Conservation (phyloP, 2,329 filamentous ascomycete genomes). For the Didymella segeticola region DNA sequence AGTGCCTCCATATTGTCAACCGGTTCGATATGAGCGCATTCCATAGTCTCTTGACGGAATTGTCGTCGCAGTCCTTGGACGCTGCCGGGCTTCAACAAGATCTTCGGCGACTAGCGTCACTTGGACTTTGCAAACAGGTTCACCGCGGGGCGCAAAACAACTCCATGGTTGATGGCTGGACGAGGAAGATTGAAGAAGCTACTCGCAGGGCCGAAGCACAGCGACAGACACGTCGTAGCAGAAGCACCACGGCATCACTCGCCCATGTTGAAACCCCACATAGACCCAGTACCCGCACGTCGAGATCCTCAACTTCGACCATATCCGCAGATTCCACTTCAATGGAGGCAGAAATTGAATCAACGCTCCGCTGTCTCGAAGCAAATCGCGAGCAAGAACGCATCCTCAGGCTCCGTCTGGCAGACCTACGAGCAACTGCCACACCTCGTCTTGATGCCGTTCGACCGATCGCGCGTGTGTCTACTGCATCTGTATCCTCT, state of each 20-base stretch:
- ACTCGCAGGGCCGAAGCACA: background rate
- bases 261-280: background rate
- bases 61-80: constrained; percentile 16
- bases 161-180: constrained; percentile 7
- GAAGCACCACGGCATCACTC: background rate
- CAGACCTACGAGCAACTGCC: background rate
- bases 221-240: background rate
- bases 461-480: background rate
- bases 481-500: background rate
- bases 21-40: background rate
- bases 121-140: constrained; percentile 13
- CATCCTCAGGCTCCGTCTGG: background rate
- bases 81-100: constrained; percentile 7
- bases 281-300: background rate
- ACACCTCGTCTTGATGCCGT: background rate
- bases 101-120: constrained; percentile 16
- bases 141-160: constrained; percentile 2
- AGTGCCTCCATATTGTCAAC: constrained; percentile 14
- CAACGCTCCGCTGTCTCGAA: background rate
- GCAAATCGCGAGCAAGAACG: background rate
- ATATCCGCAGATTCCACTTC: background rate
- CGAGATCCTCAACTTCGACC: background rate
- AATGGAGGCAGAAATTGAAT: background rate
- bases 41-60: background rate
- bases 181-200: background rate